Evolutionary conservation across 176 grass and related monocot species (phyloP).

Genomic region (Zizania latifolia): DNA sequence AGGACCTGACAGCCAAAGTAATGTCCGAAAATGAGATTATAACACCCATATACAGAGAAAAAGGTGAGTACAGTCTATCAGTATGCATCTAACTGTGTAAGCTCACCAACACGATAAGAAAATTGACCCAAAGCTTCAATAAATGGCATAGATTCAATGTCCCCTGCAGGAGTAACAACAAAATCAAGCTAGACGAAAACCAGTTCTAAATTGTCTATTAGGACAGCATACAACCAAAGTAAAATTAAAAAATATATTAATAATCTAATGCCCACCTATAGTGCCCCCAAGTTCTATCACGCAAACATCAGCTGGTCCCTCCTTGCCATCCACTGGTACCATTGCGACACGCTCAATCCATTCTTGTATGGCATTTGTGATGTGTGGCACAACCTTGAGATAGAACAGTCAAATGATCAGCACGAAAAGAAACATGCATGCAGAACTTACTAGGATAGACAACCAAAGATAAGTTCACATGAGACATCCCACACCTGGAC

Average conservation of each 20-base stretch:
- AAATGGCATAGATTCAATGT: constrained; percentile 87
- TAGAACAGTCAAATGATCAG: constrained; percentile 19
- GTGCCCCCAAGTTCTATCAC: constrained; percentile 69
- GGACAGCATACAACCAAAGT: constrained; percentile 6
- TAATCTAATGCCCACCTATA: constrained; percentile 45
- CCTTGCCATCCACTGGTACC: constrained; percentile 70
- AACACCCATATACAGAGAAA: neutral
- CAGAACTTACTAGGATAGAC: constrained; percentile 7
- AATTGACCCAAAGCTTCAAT: constrained; percentile 83
- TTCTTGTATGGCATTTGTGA: constrained; percentile 80
- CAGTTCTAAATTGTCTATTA: constrained; percentile 26
- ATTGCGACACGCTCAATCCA: constrained; percentile 60
- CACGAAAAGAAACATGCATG: constrained; percentile 12
- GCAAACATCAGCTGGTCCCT: constrained; percentile 65
- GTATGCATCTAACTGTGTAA: neutral
- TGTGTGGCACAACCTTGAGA: constrained; percentile 66
- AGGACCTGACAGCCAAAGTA: constrained; percentile 46
- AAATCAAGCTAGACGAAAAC: constrained; percentile 38
- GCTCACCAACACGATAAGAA: constrained; percentile 65
- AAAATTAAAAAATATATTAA: neutral
- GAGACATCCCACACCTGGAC: constrained; percentile 44
- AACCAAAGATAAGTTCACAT: neutral
- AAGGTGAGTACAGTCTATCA: constrained; percentile 1
- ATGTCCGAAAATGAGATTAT: constrained; percentile 13
- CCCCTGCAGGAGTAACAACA: constrained; percentile 44